Evolutionary conservation across 2,329 filamentous ascomycete genomes (phyloP), one percentile per base, ranked within the genome.

Genomic region (Monilinia fructicola): DNA sequence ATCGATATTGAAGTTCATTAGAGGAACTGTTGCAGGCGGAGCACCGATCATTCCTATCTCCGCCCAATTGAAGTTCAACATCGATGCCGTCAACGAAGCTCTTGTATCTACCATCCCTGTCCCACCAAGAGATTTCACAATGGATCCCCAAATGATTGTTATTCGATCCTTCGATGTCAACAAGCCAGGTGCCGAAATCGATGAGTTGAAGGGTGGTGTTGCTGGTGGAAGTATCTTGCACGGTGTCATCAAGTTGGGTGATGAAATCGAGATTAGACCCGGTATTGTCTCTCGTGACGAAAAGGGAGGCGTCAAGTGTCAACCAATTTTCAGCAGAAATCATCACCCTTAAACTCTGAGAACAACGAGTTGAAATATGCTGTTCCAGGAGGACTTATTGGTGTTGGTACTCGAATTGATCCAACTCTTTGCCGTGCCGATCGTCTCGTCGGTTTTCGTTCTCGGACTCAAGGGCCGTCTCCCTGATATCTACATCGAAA

Each of bases 161-260:
- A 99, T 99, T 79, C 92, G 95, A 79, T 98, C 94, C 2, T 99
- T 99, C 79, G 95, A 99, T 77, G 96, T 99, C 77, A 99, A 99
- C 88, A 99, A 99, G 86, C 95, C 95, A 53, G 95, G 95, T 86
- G 93, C 95, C 53, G 95, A 97, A 81, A 98, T 99, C 72, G 94
- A 98, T 69, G 95, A 99, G 74, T 85, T 99, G 70, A 97, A 98
- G 86, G 95, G 95, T 77, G 95, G 95, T 87, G 95, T 99, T 78
- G 95, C 95, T 74, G 95, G 95, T 88, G 95, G 95, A 73, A 93
- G 88, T 80, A 98, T 99, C 77, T 83, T 99, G 73, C 96, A 94
- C 77, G 95, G 95, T 85, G 93, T 99, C 67, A 82, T 99, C 75
- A 98, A 98, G 85, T 85, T 98, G 70, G 93, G 93, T 71, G 95